Conservation (phyloP, 2,329 filamentous ascomycete genomes). For the Colletotrichum tabaci region DNA sequence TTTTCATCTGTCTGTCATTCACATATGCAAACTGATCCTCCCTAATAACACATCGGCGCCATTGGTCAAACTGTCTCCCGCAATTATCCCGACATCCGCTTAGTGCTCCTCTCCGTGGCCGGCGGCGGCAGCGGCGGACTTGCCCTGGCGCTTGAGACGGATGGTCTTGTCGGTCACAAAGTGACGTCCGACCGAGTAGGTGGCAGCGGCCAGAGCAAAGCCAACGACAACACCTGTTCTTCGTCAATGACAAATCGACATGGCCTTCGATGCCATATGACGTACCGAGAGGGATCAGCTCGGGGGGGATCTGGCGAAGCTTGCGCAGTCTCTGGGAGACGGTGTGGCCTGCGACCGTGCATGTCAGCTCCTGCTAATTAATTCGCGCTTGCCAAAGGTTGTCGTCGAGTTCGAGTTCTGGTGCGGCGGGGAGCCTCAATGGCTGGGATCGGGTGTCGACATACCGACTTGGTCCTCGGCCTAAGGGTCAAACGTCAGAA, state of each 20-base stretch:
- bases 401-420: constrained; percentile 19
- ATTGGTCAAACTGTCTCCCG: constrained; percentile 31
- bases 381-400: constrained; percentile 19
- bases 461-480: constrained; percentile 78
- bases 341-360: constrained; percentile 81
- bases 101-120: constrained; percentile 53
- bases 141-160: constrained; percentile 82
- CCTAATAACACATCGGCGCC: constrained; percentile 42
- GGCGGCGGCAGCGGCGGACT: constrained; percentile 52
- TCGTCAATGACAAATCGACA: constrained; percentile 15
- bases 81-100: constrained; percentile 37
- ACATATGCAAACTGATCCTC: constrained; percentile 43
- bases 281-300: constrained; percentile 95
- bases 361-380: constrained; percentile 30
- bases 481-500: constrained; percentile 59
- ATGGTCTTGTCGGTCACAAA: constrained; percentile 92
- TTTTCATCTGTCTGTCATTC: constrained; percentile 41
- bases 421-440: constrained; percentile 34
- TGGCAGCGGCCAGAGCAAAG: constrained; percentile 85
- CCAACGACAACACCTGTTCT: constrained; percentile 83
- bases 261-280: constrained; percentile 45
- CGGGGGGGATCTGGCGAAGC: constrained; percentile 90
- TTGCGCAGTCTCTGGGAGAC: constrained; percentile 94
- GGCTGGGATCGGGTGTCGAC: constrained; percentile 53
- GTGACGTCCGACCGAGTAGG: constrained; percentile 88